A percentile compares a stretch with the other conserved stretches of the same genome.
These are phyloP conservation scores for Psilocybe cyanescens DNA, from an alignment of 768 basidiomycete species.

Conservation along the genomic window DNA sequence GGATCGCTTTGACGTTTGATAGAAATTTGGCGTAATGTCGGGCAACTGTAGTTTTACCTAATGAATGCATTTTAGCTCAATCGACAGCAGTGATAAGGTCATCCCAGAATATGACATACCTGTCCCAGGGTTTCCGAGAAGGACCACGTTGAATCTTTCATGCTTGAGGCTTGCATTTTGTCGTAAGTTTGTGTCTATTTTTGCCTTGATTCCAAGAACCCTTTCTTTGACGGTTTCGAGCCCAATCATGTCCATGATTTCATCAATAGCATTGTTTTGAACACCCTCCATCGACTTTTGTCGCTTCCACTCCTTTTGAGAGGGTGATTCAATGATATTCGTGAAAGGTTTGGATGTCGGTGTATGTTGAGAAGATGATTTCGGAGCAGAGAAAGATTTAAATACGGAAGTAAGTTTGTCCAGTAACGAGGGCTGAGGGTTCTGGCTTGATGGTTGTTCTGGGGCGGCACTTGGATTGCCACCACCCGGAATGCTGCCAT, in stretches of 20 bases:
- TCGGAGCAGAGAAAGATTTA: not conserved
- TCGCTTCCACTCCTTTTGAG: slow-evolving; percentile 56
- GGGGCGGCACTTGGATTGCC: no score
- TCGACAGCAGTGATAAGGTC: not conserved
- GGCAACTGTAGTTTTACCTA: slow-evolving; percentile 42
- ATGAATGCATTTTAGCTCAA: not conserved
- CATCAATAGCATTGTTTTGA: slow-evolving; percentile 57
- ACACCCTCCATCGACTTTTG: slow-evolving; percentile 61
- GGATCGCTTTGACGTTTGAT: slow-evolving; percentile 54
- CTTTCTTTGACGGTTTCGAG: slow-evolving; percentile 67
- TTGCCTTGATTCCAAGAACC: slow-evolving; percentile 60
- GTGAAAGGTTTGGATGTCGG: slow-evolving; percentile 4
- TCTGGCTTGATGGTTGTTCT: no score
- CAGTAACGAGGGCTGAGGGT: no score
- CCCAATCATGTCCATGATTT: slow-evolving; percentile 72
- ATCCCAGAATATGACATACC: slow-evolving; percentile 41
- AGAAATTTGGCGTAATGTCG: slow-evolving; percentile 66
- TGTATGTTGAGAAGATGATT: not conserved
- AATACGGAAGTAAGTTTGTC: not conserved
- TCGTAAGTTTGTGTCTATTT: slow-evolving; percentile 56
- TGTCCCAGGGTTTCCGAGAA: slow-evolving; percentile 78
- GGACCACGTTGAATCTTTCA: slow-evolving; percentile 63
- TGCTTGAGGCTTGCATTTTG: slow-evolving; percentile 55
- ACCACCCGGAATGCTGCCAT: no score
- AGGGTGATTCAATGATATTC: slow-evolving; percentile 28